These are phyloP conservation scores for Colletotrichum musae DNA, from an alignment of 2,329 filamentous ascomycete species.

Conservation along the genomic window DNA sequence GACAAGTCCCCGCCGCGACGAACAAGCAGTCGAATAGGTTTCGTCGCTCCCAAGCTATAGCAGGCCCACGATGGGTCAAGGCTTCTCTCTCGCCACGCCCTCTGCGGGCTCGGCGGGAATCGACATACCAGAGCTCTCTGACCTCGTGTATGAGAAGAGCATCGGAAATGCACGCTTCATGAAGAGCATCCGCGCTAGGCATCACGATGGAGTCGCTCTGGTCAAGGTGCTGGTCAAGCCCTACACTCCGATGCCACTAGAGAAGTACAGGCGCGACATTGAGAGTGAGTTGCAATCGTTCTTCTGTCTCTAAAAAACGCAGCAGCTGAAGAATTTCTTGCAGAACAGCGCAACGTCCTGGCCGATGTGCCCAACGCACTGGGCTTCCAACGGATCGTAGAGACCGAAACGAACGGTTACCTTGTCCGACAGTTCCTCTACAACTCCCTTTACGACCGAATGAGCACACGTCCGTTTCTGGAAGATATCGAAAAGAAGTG, in stretches of 20 bases:
- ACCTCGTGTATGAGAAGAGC: constrained; percentile 92
- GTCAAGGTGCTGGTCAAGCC: constrained; percentile 97
- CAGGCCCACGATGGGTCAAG: constrained; percentile 84
- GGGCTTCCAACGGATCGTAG: constrained; percentile 89
- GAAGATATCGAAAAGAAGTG: constrained; percentile 99
- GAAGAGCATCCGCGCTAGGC: constrained; percentile 93
- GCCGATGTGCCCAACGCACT: constrained; percentile 91
- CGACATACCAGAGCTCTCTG: constrained; percentile 91
- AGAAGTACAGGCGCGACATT: constrained; percentile 83
- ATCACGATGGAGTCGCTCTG: constrained; percentile 91
- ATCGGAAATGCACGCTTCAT: constrained; percentile 94
- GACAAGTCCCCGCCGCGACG: constrained; percentile 18
- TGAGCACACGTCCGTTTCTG: constrained; percentile 95
- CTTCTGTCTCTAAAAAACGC: neutral
- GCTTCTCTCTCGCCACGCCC: constrained; percentile 92
- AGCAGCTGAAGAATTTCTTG: constrained; percentile 25
- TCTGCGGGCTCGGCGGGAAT: constrained; percentile 94
- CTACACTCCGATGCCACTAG: constrained; percentile 84
- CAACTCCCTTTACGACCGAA: constrained; percentile 95
- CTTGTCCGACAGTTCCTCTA: constrained; percentile 96
- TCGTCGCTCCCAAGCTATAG: constrained; percentile 18
- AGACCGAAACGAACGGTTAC: constrained; percentile 92
- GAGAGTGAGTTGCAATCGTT: constrained; percentile 65
- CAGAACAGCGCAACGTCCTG: constrained; percentile 85
- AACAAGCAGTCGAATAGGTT: constrained; percentile 37